Base-by-base conservation (phyloP, 306 rosid genomes). In the Alnus rubra region DNA sequence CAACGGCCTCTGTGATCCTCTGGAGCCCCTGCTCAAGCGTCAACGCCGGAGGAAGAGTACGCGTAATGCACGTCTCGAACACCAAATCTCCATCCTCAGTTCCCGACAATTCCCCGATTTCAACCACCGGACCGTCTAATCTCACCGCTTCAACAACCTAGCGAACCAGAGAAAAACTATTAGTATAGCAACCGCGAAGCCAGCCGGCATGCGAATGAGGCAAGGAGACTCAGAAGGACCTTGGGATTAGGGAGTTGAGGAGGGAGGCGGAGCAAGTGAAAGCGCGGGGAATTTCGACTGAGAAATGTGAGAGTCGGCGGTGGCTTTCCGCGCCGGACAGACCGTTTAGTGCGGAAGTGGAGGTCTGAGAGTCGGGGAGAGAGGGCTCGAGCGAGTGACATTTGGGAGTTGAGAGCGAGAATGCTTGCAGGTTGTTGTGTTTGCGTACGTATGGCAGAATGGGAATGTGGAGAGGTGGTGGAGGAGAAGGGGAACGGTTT, bases 1-100 rank as follows among this genome's bases (percentile, higher is more conserved):
- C 81, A 74, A 95, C 83, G 67, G 92, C 89, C 42, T 90, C 94
- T 52, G 76, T 90, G 52, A 95, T 83, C 30, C 82, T 88, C 78
- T 82, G 84, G 18, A 95, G 88, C 1, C 93, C 99, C 16, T 89
- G 90, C 81, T 84, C 87, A 73, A 95, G 82, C 67, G 98, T 90
- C 84, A 92, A 65, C 19, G 96, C 94, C 47, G 98, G 94, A 65
- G 96, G 80, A 69, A 95, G 76, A 7, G 88, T 89, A 48, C 83
- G 84, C 50, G 91, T 85, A 65, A 95, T 82, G 78, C 92, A 91
- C 58, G 89, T 87, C 86, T 95, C 97, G 71, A 95, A 86, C 15
- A 75, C 75, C 51, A 92, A 78, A 63, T 87, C 88, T 39, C 74
- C 83, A 39, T 88, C 89, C 55, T 68, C 89, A 33, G 71, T 63